A percentile compares a stretch with the other conserved stretches of the same genome.
phyloP scores from a whole-genome alignment of 1,139 yeast genomes.

The Hemisphaericaspora xylofermentans region DNA sequence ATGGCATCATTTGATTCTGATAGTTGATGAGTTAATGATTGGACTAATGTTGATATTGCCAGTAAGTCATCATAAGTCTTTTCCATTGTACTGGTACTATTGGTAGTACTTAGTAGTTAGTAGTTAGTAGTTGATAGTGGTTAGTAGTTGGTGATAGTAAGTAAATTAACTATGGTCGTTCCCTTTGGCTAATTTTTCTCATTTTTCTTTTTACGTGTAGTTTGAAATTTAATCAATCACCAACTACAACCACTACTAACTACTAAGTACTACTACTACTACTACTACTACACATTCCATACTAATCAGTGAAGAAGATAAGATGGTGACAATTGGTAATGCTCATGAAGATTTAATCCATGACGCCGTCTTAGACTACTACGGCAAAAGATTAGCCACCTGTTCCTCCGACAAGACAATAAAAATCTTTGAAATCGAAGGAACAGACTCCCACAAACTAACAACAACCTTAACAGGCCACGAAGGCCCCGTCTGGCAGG shows the following conservation, averaged over 20 bases:
- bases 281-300: too few relatives aligned
- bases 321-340: constrained; percentile 71
- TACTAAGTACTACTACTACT: too few relatives aligned
- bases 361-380: constrained; percentile 95
- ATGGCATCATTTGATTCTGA: constrained; percentile 23
- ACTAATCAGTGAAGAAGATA: constrained; percentile 9
- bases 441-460: constrained; percentile 73
- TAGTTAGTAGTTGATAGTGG: too few relatives aligned
- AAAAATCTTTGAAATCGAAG: constrained; percentile 85
- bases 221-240: neutral
- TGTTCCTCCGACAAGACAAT: constrained; percentile 94
- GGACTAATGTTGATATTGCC: constrained; percentile 22
- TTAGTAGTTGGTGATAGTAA: too few relatives aligned
- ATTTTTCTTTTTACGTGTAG: neutral
- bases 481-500: constrained; percentile 99
- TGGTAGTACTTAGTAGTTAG: neutral
- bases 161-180: neutral
- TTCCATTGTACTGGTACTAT: constrained; percentile 17
- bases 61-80: constrained; percentile 24
- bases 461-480: constrained; percentile 84
- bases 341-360: constrained; percentile 91
- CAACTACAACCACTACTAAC: neutral
- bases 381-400: constrained; percentile 92
- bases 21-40: constrained; percentile 21
- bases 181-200: neutral